phyloP scores from a whole-genome alignment of 1,139 yeast species.

The Kodamaea plutei region DNA sequence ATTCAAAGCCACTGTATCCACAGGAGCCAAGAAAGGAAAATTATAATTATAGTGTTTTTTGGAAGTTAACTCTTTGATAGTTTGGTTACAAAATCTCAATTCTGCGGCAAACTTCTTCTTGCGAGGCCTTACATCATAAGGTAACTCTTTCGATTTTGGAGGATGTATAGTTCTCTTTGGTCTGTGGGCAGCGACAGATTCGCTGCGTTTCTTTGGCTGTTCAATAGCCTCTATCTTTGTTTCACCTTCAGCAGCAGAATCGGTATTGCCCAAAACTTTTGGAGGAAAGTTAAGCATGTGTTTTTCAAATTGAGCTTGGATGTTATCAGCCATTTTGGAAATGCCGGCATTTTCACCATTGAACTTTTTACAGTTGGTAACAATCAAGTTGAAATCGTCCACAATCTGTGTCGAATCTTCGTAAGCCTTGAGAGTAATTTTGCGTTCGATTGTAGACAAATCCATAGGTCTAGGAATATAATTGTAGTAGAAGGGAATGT shows the following conservation, averaged over 20 bases:
- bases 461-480: constrained; percentile 90
- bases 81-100: constrained; percentile 77
- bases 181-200: constrained; percentile 51
- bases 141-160: constrained; percentile 90
- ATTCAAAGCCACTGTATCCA: constrained; percentile 90
- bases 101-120: constrained; percentile 91
- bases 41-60: constrained; percentile 83
- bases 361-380: constrained; percentile 73
- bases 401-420: constrained; percentile 62
- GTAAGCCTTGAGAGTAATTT: constrained; percentile 66
- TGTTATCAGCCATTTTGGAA: constrained; percentile 84
- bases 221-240: constrained; percentile 35
- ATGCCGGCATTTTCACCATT: constrained; percentile 83
- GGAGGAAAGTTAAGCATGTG: constrained; percentile 93
- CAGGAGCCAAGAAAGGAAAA: constrained; percentile 90
- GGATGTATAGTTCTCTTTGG: constrained; percentile 97
- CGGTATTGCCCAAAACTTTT: constrained; percentile 40
- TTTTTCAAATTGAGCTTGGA: constrained; percentile 89
- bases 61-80: constrained; percentile 73
- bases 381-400: constrained; percentile 83
- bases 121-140: constrained; percentile 85
- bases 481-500: constrained; percentile 87
- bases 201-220: constrained; percentile 31
- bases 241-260: constrained; percentile 11
- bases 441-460: constrained; percentile 82